Base-by-base conservation (phyloP, 257 asterid genomes). In the Lantana camara region DNA sequence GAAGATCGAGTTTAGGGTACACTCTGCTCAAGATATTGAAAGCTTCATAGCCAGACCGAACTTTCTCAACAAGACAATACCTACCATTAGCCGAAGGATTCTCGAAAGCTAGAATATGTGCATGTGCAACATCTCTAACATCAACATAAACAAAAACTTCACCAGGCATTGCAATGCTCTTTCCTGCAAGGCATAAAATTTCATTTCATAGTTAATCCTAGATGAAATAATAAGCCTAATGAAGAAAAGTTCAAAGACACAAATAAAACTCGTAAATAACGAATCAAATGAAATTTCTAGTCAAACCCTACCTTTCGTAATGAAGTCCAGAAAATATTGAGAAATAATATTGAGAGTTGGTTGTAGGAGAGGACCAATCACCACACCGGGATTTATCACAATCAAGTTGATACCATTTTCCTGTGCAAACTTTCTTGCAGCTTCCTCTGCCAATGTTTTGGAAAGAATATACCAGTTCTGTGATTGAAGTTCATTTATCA, bases 291-390 rank as follows among this genome's bases (percentile, higher is more conserved):
- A 45, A 5, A 14, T 14, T 23, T 9, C 2, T 27, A 2, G 14
- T 0, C 1, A n/a, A 32, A 13, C 1, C 7, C 50, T 55, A 81
- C 86, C 81, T 81, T 72, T 54, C 60, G 53, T 35, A 23, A 79
- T 61, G 17, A 79, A 0, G 63, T 40, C 52, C 13, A 76, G 49
- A 45, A 79, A 54, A 46, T 12, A 38, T 19, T 63, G 53, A 0
- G 73, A 65, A 54, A 79, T 68, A 22, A 41, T 27, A 72, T 79
- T 79, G 30, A 79, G 80, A 20, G 75, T 66, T 37, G 94, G 85
- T 40, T 82, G 87, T 19, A 85, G 49, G 38, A 74, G 68, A 46
- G 94, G 94, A 21, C 88, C 90, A 44, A 77, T 53, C 23, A 79
- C 78, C 14, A 57, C 19, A 4, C 85, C 85, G 14, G 90, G 94